phyloP scores from a whole-genome alignment of 1,284 basidiomycete genomes.

The Coniophora puteana region DNA sequence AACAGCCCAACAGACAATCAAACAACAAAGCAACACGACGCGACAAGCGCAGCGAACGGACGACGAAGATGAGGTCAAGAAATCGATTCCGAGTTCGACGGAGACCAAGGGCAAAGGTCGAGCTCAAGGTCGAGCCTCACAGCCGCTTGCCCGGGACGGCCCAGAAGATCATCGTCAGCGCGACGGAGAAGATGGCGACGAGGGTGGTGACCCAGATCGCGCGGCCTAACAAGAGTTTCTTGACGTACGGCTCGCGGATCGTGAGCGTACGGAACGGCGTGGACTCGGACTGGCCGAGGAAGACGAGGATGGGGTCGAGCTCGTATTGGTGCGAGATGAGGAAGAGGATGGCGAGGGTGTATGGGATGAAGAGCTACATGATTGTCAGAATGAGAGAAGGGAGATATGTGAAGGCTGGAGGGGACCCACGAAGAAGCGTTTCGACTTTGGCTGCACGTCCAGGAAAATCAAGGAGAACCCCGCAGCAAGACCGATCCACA shows the following conservation, averaged over 20 bases:
- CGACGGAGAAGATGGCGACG: slow-evolving; percentile 65
- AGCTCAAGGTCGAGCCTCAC: slow-evolving; percentile 30
- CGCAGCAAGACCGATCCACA: slow-evolving; percentile 90
- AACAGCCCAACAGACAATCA: too few species aligned
- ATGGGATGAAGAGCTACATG: slow-evolving; percentile 89
- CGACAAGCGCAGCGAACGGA: too few species aligned
- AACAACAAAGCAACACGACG: too few species aligned
- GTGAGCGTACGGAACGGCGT: slow-evolving; percentile 90
- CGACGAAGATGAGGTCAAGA: too few species aligned
- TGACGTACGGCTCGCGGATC: slow-evolving; percentile 91
- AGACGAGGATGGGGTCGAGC: slow-evolving; percentile 88
- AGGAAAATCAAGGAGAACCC: slow-evolving; percentile 94
- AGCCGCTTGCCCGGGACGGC: slow-evolving; percentile 88
- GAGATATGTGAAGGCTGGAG: slow-evolving; percentile 9
- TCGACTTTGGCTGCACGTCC: slow-evolving; percentile 85
- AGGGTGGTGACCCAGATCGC: slow-evolving; percentile 82
- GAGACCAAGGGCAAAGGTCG: too few species aligned
- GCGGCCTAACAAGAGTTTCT: slow-evolving; percentile 82
- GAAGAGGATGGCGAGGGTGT: slow-evolving; percentile 85
- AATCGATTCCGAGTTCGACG: too few species aligned
- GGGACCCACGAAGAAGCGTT: slow-evolving; percentile 93
- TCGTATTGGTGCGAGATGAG: slow-evolving; percentile 95
- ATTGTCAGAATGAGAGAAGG: slow-evolving; percentile 10
- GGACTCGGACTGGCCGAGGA: slow-evolving; percentile 82
- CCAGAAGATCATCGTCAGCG: slow-evolving; percentile 86